Evolutionary conservation across 2,329 filamentous ascomycete genomes (phyloP).

Genomic region (Gnomoniopsis smithogilvyi): DNA sequence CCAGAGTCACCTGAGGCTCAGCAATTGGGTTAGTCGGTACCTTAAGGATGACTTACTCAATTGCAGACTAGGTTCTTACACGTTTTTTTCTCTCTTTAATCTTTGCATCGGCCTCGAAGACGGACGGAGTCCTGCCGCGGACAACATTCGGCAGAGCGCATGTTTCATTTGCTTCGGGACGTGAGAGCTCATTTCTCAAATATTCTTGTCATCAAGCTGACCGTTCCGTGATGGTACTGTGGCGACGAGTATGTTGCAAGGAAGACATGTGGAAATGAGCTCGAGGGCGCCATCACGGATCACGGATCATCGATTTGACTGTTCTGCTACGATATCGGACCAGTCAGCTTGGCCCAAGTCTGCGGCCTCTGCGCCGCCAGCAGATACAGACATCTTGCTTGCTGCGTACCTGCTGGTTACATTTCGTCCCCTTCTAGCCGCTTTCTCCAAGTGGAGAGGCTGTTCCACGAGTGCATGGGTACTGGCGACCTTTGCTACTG

Average conservation of each 20-base stretch:
- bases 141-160: neutral
- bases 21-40: too few species aligned
- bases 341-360: neutral
- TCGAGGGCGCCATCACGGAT: neutral
- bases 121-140: neutral
- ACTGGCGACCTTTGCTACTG: conserved; percentile 26
- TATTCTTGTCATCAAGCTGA: neutral
- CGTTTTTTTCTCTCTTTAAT: conserved; percentile 1
- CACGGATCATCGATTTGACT: too few species aligned
- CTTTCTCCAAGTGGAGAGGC: conserved; percentile 2
- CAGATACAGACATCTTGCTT: neutral
- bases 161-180: neutral
- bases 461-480: conserved; percentile 15
- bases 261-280: neutral
- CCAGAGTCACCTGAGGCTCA: too few species aligned
- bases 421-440: neutral
- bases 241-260: neutral
- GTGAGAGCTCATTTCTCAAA: neutral
- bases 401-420: neutral
- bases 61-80: neutral
- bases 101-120: neutral
- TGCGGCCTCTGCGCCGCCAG: neutral
- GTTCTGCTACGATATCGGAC: neutral
- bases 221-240: neutral
- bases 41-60: too few species aligned